A percentile compares a stretch with the other conserved stretches of the same genome.
Evolutionary conservation across 352 stramenopile genomes (phyloP).

Genomic region (Globisporangium sylvaticum): DNA sequence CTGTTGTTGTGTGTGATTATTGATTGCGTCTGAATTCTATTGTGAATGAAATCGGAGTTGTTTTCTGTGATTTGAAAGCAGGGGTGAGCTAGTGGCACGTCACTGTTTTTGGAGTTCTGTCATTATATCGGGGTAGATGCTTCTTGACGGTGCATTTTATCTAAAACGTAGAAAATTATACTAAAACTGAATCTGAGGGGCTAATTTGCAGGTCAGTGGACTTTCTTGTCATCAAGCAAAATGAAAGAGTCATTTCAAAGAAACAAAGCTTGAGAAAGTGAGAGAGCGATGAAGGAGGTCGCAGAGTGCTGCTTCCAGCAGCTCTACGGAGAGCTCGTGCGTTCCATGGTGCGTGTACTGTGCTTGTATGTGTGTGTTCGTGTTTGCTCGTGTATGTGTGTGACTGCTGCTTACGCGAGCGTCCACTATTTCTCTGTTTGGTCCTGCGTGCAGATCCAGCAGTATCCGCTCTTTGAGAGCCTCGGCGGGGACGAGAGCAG

Average conservation of each 20-base stretch:
- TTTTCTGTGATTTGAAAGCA: background rate
- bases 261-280: background rate
- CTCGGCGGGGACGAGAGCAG: slow-evolving; percentile 16
- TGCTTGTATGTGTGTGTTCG: background rate
- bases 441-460: slow-evolving; percentile 40
- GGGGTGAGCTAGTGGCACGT: too few relatives aligned
- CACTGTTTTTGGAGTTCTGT: too few relatives aligned
- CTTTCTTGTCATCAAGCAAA: background rate
- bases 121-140: too few relatives aligned
- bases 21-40: background rate
- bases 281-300: slow-evolving; percentile 66
- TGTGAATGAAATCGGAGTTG: background rate
- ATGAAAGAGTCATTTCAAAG: background rate
- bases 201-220: background rate
- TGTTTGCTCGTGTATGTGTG: background rate
- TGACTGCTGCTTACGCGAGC: background rate
- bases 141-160: background rate
- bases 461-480: slow-evolving; percentile 41
- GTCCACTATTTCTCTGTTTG: too few relatives aligned
- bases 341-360: slow-evolving; percentile 62
- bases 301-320: slow-evolving; percentile 86
- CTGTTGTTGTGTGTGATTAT: background rate
- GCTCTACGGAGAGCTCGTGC: slow-evolving; percentile 83
- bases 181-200: background rate
- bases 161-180: background rate